A percentile compares a stretch with the other conserved stretches of the same genome.
These are phyloP conservation scores for Panicum miliaceum DNA, from an alignment of 176 grass and related monocot species.

Conservation along the genomic window DNA sequence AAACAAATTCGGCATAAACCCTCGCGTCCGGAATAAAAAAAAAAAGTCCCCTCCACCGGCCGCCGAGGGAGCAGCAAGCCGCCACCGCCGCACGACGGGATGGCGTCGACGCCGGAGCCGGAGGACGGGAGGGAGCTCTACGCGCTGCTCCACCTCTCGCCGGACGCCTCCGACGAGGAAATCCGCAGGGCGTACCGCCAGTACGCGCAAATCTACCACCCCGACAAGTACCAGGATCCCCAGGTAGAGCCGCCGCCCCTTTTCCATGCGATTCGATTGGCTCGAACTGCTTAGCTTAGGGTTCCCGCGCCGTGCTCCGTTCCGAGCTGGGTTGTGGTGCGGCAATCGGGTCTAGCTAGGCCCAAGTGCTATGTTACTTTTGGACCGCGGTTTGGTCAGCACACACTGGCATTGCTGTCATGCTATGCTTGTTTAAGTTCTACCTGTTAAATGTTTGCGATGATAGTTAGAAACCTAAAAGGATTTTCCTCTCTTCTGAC, in stretches of 20 bases:
- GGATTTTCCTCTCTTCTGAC: not conserved
- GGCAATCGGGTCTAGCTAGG: not conserved
- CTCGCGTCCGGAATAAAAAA: slow-evolving; percentile 16
- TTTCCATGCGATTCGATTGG: not conserved
- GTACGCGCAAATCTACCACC: slow-evolving; percentile 93
- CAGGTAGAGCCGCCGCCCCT: slow-evolving; percentile 46
- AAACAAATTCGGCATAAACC: slow-evolving; percentile 41
- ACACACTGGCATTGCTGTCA: not conserved
- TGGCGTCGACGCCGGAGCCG: slow-evolving; percentile 48
- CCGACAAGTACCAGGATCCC: slow-evolving; percentile 79
- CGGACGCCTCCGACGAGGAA: slow-evolving; percentile 78
- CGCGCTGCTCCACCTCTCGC: slow-evolving; percentile 84
- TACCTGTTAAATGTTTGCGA: not conserved
- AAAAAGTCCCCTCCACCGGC: slow-evolving; percentile 5
- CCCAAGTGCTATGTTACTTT: not conserved
- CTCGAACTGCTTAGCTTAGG: slow-evolving; percentile 22
- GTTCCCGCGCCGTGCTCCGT: not conserved
- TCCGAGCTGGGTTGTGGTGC: slow-evolving; percentile 7
- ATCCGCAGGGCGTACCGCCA: slow-evolving; percentile 91
- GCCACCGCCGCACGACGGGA: slow-evolving; percentile 35
- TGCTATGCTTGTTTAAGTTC: not conserved
- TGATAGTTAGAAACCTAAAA: slow-evolving; percentile 10
- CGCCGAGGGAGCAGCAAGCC: slow-evolving; percentile 5
- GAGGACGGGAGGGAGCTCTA: slow-evolving; percentile 73
- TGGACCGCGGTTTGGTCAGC: not conserved